Conservation (phyloP, 768 basidiomycete species). For the Mycena metata region DNA sequence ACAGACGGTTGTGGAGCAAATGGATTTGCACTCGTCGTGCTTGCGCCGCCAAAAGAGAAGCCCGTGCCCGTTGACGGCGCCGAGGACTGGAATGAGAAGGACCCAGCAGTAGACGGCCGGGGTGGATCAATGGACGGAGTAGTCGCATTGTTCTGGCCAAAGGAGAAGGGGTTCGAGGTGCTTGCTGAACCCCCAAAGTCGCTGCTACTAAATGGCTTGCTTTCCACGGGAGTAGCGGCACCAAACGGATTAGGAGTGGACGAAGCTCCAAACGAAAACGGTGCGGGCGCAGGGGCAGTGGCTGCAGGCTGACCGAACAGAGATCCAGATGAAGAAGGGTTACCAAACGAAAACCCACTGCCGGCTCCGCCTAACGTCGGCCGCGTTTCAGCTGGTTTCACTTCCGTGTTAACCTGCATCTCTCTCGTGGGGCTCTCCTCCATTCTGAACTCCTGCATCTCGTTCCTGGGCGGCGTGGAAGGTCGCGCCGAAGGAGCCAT, state of each 20-base stretch:
- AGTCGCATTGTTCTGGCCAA: conserved; percentile 57
- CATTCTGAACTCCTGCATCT: conserved; percentile 80
- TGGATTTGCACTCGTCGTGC: conserved; percentile 50
- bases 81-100: conserved; percentile 63
- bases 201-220: conserved; percentile 56
- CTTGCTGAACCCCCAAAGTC: conserved; percentile 61
- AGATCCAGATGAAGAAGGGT: conserved; percentile 48
- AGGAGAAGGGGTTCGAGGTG: conserved; percentile 57
- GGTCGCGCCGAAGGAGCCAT: conserved; percentile 58
- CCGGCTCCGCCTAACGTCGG: conserved; percentile 50
- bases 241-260: conserved; percentile 61
- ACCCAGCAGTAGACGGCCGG: conserved; percentile 54
- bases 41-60: conserved; percentile 62
- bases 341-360: conserved; percentile 62
- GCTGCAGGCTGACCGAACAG: conserved; percentile 51
- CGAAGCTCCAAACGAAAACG: conserved; percentile 60
- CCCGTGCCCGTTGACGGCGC: conserved; percentile 55
- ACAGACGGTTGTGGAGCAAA: conserved; percentile 58
- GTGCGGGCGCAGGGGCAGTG: conserved; percentile 45
- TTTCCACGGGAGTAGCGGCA: conserved; percentile 61
- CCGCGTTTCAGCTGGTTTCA: conserved; percentile 53
- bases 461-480: conserved; percentile 74
- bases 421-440: conserved; percentile 86
- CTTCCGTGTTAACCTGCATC: conserved; percentile 58
- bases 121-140: conserved; percentile 52